A percentile compares a stretch with the other conserved stretches of the same genome.
phyloP scores from a whole-genome alignment of 352 stramenopile genomes.

The Phytophthora rubi region DNA sequence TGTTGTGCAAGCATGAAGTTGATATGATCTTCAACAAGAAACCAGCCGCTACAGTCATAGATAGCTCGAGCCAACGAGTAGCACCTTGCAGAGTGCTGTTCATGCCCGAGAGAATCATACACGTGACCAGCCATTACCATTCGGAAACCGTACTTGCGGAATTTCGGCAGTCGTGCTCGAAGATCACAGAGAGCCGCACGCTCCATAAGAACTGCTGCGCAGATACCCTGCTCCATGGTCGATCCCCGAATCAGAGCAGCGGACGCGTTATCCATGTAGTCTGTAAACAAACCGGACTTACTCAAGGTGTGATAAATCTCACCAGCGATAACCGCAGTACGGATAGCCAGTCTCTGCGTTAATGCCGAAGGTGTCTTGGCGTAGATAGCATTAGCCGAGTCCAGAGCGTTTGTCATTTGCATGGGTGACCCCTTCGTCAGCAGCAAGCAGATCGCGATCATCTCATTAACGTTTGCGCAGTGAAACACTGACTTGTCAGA shows the following conservation, averaged over 20 bases:
- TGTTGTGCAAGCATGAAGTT: slow-evolving; percentile 88
- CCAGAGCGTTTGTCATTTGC: slow-evolving; percentile 87
- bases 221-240: slow-evolving; percentile 86
- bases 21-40: slow-evolving; percentile 90
- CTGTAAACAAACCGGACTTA: slow-evolving; percentile 77
- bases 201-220: slow-evolving; percentile 84
- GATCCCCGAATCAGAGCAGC: slow-evolving; percentile 82
- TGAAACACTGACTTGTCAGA: slow-evolving; percentile 89
- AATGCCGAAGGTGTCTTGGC: slow-evolving; percentile 55
- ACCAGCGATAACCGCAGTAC: slow-evolving; percentile 72
- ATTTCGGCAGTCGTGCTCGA: slow-evolving; percentile 70
- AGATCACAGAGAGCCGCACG: slow-evolving; percentile 81
- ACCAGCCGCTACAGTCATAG: slow-evolving; percentile 86
- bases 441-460: slow-evolving; percentile 87
- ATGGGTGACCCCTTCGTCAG: slow-evolving; percentile 79
- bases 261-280: slow-evolving; percentile 89
- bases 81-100: slow-evolving; percentile 80
- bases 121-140: slow-evolving; percentile 91
- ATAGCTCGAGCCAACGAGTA: slow-evolving; percentile 79
- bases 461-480: slow-evolving; percentile 86
- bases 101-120: slow-evolving; percentile 77
- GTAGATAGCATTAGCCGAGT: slow-evolving; percentile 70
- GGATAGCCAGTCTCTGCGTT: slow-evolving; percentile 66
- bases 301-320: slow-evolving; percentile 84
- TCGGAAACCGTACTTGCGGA: slow-evolving; percentile 89